Evolutionary conservation across 2,329 filamentous ascomycete species (phyloP), one percentile per base, ranked within the genome.

Genomic region (Cercospora beticola): DNA sequence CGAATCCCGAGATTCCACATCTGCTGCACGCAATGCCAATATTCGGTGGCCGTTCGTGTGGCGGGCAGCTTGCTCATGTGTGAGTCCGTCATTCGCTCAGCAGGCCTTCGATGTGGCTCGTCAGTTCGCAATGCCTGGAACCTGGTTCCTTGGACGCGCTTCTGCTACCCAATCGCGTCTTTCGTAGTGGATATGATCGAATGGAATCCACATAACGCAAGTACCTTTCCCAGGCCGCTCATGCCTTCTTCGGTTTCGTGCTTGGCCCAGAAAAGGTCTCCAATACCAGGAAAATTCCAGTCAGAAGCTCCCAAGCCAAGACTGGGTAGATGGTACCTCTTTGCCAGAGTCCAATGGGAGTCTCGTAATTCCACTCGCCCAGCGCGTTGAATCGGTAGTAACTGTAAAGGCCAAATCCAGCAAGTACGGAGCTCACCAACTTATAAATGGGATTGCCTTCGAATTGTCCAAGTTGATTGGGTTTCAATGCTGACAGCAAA

Each of bases 331-430:
- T 33, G 2, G 59, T 66, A 1, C 67, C 69, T 18, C 72, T 43
- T 64, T 74, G 71, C 72, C 71, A 74, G 4, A 72, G 36, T n/a
- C 72, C 71, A 36, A 74, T 40, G 28, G 66, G 58, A 7, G 71
- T 74, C 58, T 70, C n/a, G n/a, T 36, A 71, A 57, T 72, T 31
- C 72, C 72, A 74, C 60, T 71, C 68, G 10, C 69, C 68, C 59
- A 74, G 28, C 23, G 69, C 68, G 18, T 68, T 46, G 61, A 71
- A 74, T 7, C 60, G 56, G 49, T 70, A 72, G 46, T 68, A 70
- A 40, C 72, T 70, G 46, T 70, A 72, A 21, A 71, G 31, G 7
- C 70, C 70, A 3, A 62, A 28, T 2, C 54, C 28, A 3, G 71
- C 72, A 14, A 74, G 57, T 9, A 56, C 43, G 2, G 62, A 36